Conservation (phyloP, 2,329 filamentous ascomycete species). For the Colletotrichum filicis region DNA sequence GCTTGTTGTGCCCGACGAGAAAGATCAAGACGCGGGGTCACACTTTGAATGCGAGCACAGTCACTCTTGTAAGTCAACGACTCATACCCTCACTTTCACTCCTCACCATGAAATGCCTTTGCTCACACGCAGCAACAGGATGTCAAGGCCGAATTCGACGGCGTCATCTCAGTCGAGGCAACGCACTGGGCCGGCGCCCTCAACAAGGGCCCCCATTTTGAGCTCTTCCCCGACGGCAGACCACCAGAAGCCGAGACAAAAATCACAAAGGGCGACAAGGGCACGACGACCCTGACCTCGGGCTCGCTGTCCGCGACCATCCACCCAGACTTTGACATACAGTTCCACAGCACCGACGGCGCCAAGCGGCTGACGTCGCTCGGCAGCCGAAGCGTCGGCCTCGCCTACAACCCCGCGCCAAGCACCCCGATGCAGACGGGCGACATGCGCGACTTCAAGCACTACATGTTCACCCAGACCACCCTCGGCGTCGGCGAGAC, state of each 20-base stretch:
- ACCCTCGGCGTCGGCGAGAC: conserved; percentile 70
- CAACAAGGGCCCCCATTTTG: conserved; percentile 50
- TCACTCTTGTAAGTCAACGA: conserved; percentile 49
- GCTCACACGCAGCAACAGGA: conserved; percentile 37
- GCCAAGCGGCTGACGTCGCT: conserved; percentile 50
- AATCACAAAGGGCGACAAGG: conserved; percentile 45
- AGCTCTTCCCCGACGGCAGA: conserved; percentile 50
- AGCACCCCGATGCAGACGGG: conserved; percentile 48
- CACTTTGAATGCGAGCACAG: conserved; percentile 64
- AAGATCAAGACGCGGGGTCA: conserved; percentile 65
- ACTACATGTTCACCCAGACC: conserved; percentile 68
- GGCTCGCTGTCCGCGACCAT: conserved; percentile 50
- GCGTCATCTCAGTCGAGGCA: conserved; percentile 52
- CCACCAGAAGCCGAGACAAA: conserved; percentile 43
- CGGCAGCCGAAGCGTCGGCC: conserved; percentile 52
- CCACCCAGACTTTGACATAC: conserved; percentile 50
- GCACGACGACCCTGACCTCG: conserved; percentile 48
- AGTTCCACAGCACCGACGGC: conserved; percentile 50
- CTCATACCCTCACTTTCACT: background rate
- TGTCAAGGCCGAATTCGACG: conserved; percentile 50
- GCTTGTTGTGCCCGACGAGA: conserved; percentile 65
- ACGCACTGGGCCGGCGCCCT: conserved; percentile 52
- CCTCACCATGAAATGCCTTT: background rate
- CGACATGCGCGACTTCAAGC: conserved; percentile 56
- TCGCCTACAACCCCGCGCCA: conserved; percentile 48